Evolutionary conservation across 2,329 filamentous ascomycete genomes (phyloP), one percentile per base, ranked within the genome.

Genomic region (Cryphonectria nitschkei): DNA sequence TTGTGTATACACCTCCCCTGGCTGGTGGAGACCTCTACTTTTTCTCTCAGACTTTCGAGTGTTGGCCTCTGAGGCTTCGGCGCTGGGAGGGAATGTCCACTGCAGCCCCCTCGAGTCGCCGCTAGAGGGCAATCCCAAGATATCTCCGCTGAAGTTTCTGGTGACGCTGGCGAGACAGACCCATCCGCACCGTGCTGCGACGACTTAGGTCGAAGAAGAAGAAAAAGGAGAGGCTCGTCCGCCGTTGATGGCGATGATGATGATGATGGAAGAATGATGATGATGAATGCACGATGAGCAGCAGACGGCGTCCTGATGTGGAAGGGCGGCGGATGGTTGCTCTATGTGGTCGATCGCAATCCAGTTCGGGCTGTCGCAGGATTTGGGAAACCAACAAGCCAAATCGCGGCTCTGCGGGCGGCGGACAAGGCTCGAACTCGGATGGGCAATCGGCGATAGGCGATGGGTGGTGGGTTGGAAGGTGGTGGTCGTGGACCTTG

Each of bases 141-240:
- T 67, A 41, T 64, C 62, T 68, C 71, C 63, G 65, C 37, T 68
- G 69, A 56, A 54, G 43, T 66, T 62, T 64, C 43, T 54, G 26
- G 41, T 64, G 56, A 50, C 52, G 58, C 8, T 67, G 69, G 68
- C 68, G 67, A 70, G 37, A 41, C 50, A 34, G 65, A 73, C 71
- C 71, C 71, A 73, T 71, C 50, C 71, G 71, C 69, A 68, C 65
- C 62, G 56, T 34, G 14, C 41, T 32, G 66, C 41, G 19, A 19
- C 39, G 34, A 56, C 52, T n/a, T 37, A 60, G 43, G 41, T 54
- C 54, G 60, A n/a, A 32, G 46, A 32, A 22, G 32, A 6, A 19
- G 13, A 34, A 29, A 19, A 50, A 50, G 22, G 46, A 50, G 46
- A 50, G 22, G 7, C 3, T n/a, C 46, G 46, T n/a, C 19, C 22